phyloP scores from a whole-genome alignment of 1,139 yeast species.

The Candida albicans region DNA sequence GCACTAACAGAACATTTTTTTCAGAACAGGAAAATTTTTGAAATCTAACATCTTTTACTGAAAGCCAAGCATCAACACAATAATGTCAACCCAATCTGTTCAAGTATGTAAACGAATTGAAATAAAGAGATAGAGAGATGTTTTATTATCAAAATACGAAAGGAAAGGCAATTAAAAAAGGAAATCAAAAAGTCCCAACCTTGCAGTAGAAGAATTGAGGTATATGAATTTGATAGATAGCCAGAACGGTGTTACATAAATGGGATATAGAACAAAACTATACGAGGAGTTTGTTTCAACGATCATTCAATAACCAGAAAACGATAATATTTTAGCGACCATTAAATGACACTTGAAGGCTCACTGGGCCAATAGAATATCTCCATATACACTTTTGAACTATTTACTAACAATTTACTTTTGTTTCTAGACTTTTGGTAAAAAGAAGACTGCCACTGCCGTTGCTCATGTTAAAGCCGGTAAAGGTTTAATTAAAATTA shows the following conservation, averaged over 20 bases:
- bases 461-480: conserved; percentile 99
- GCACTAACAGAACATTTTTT: conserved; percentile 5
- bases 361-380: not conserved
- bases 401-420: conserved; percentile 32
- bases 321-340: no score
- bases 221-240: no score
- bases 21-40: conserved; percentile 4
- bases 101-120: conserved; percentile 51
- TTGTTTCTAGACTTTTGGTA: conserved; percentile 85
- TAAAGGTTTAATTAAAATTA: conserved; percentile 98
- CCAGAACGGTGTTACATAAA: no score
- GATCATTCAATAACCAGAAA: no score
- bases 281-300: no score
- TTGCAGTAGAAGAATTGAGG: not conserved
- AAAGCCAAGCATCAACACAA: conserved; percentile 13
- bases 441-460: conserved; percentile 99
- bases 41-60: conserved; percentile 6
- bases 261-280: no score
- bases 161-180: not conserved
- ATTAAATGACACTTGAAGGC: no score
- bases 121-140: not conserved
- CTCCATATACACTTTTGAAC: not conserved
- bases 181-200: not conserved
- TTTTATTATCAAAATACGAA: not conserved
- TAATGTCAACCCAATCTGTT: conserved; percentile 68